These are phyloP conservation scores for Geotrichum australiense DNA, from an alignment of 1,139 yeast species.

Conservation along the genomic window DNA sequence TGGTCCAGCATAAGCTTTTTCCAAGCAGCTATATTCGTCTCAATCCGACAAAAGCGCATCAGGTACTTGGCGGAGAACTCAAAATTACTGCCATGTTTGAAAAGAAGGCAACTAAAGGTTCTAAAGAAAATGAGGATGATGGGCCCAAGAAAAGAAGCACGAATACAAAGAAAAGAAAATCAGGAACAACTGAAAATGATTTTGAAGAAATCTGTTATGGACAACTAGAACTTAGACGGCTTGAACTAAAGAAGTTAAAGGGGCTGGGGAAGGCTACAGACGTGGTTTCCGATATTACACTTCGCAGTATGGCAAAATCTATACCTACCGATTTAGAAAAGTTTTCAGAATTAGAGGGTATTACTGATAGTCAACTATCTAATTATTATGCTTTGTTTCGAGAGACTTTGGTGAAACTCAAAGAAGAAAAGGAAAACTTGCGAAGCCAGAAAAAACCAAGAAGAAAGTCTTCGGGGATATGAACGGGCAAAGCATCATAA, in stretches of 20 bases:
- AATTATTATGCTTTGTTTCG: conserved; percentile 17
- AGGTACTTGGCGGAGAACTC: conserved; percentile 41
- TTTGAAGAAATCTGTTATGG: conserved; percentile 6
- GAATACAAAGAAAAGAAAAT: neutral
- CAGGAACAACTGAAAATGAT: neutral
- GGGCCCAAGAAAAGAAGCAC: neutral
- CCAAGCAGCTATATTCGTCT: conserved; percentile 63
- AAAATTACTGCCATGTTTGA: conserved; percentile 44
- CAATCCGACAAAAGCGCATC: conserved; percentile 46
- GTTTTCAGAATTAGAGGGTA: conserved; percentile 18
- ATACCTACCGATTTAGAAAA: conserved; percentile 15
- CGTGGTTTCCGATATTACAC: conserved; percentile 19
- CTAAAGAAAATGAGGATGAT: neutral
- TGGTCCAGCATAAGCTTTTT: conserved; percentile 68
- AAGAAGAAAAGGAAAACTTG: conserved; percentile 2
- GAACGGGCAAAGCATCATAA: neutral
- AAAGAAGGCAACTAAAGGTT: conserved; percentile 3
- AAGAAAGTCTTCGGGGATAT: neutral
- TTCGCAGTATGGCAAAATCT: conserved; percentile 19
- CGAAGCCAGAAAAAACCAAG: neutral
- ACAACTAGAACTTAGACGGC: conserved; percentile 10
- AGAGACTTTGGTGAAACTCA: conserved; percentile 17
- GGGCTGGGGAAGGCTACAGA: conserved; percentile 9
- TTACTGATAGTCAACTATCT: conserved; percentile 18
- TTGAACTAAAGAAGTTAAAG: conserved; percentile 12